Evolutionary conservation across 306 rosid genomes (phyloP).

Genomic region (Casuarina glauca): DNA sequence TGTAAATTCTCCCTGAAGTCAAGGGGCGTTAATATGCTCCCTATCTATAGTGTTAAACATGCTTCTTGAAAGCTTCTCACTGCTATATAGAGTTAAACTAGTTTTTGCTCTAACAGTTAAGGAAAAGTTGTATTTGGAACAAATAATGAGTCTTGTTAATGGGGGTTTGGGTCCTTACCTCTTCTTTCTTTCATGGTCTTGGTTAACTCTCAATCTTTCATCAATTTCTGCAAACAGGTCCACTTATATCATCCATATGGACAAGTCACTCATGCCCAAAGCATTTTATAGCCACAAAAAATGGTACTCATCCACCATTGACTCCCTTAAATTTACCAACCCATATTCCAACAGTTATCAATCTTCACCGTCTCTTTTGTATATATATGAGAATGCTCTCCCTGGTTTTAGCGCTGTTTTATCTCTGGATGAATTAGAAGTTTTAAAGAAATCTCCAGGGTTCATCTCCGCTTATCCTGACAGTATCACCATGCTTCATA

Average conservation of each 20-base stretch:
- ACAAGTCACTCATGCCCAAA: neutral
- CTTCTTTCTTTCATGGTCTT: neutral
- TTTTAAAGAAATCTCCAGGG: neutral
- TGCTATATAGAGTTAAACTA: too few relatives aligned
- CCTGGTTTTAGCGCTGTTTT: slow-evolving; percentile 23
- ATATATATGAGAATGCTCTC: slow-evolving; percentile 16
- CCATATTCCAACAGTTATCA: too few relatives aligned
- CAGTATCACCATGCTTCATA: neutral
- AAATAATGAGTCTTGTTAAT: too few relatives aligned
- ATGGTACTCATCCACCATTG: neutral
- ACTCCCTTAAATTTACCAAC: neutral
- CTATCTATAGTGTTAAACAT: too few relatives aligned
- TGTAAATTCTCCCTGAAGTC: too few relatives aligned
- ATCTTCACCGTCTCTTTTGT: slow-evolving; percentile 10
- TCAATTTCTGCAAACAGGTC: neutral
- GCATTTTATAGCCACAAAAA: neutral
- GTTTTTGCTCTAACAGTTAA: too few relatives aligned
- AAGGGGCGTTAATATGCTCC: too few relatives aligned
- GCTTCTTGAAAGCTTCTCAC: too few relatives aligned
- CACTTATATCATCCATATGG: neutral
- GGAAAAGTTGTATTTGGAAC: too few relatives aligned
- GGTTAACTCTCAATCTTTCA: neutral
- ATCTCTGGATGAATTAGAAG: slow-evolving; percentile 3
- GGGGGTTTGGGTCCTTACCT: too few relatives aligned
- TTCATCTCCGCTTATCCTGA: too few relatives aligned